Conservation (phyloP, 2,329 filamentous ascomycete genomes). For the Scolecobasidium constrictum region DNA sequence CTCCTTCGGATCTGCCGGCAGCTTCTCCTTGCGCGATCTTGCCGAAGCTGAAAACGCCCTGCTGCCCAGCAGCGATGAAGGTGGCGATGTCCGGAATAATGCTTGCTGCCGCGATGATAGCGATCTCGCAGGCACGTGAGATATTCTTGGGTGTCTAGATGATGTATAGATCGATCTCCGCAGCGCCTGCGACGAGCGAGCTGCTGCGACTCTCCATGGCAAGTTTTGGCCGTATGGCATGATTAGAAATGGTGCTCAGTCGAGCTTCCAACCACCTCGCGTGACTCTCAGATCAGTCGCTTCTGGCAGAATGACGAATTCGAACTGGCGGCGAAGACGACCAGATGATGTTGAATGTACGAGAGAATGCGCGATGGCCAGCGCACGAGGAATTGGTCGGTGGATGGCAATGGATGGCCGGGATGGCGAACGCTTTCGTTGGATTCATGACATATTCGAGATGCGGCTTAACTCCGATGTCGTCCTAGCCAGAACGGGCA, state of each 20-base stretch:
- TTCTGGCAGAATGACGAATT: too few relatives aligned
- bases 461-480: too few relatives aligned
- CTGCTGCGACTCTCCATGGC: slow-evolving; percentile 53
- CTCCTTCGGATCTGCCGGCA: slow-evolving; percentile 33
- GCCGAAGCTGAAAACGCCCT: slow-evolving; percentile 29
- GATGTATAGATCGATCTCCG: slow-evolving; percentile 21
- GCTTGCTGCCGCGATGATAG: slow-evolving; percentile 12
- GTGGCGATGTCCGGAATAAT: slow-evolving; percentile 14
- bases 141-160: neutral
- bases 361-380: too few relatives aligned
- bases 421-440: too few relatives aligned
- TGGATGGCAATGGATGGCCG: too few relatives aligned
- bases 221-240: slow-evolving; percentile 57
- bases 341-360: too few relatives aligned
- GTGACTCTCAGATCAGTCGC: too few relatives aligned
- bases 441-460: too few relatives aligned
- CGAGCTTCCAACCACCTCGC: slow-evolving; percentile 11
- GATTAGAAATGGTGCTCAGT: slow-evolving; percentile 23
- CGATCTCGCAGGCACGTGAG: slow-evolving; percentile 4
- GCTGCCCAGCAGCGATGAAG: slow-evolving; percentile 12
- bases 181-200: slow-evolving; percentile 34
- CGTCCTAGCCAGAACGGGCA: too few relatives aligned
- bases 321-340: too few relatives aligned
- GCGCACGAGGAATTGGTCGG: too few relatives aligned
- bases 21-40: slow-evolving; percentile 45